Base-by-base conservation (phyloP, 352 stramenopile genomes). In the Halophytophthora polymorphica region DNA sequence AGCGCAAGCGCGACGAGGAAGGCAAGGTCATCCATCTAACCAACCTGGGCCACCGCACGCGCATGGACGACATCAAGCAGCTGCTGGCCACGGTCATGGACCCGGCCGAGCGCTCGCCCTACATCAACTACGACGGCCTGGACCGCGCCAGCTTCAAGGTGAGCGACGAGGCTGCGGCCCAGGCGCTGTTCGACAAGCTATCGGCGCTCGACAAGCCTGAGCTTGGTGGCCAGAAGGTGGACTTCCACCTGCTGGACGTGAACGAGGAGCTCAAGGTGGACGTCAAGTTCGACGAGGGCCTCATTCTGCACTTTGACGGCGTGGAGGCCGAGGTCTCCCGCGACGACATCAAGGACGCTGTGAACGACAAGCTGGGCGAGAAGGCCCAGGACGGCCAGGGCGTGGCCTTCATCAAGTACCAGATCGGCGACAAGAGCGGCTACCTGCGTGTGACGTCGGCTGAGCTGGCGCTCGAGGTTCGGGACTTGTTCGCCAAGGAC, bases 351-450 rank as follows among this genome's bases (percentile, higher is more conserved):
- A 94, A 96, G 69, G 56, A 92, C 58, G 64, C 73, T 25, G 75
- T 96, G 37, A 93, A 93, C 65, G 77, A 90, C 37, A 81, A 88
- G 62, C 78, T 93, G 34, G 79, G 75, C 15, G 78, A 86, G 4
- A 86, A 83, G 54, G 79, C 77, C 28, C 51, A 38, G 1, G 74
- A 87, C 10, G 77, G 79, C 21, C 60, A 74, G 10, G 76, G 77
- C 36, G 75, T 94, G 23, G 84, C 82, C 7, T 93, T 88, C 57
- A 93, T 93, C 64, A 77, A 93, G 70, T 93, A 93, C 62, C 83
- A 92, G 58, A 77, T 92, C 42, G 75, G 77, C 28, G 77, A 81
- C 48, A 75, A 82, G 58, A 83, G 73, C 57, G 83, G 78, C 34
- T 69, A 73, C 53, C 48, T 93, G 39, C 83, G 80, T 45, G 65